Evolutionary conservation across 345 rosid species (phyloP).

Genomic region (Mallotus nudiflorus): DNA sequence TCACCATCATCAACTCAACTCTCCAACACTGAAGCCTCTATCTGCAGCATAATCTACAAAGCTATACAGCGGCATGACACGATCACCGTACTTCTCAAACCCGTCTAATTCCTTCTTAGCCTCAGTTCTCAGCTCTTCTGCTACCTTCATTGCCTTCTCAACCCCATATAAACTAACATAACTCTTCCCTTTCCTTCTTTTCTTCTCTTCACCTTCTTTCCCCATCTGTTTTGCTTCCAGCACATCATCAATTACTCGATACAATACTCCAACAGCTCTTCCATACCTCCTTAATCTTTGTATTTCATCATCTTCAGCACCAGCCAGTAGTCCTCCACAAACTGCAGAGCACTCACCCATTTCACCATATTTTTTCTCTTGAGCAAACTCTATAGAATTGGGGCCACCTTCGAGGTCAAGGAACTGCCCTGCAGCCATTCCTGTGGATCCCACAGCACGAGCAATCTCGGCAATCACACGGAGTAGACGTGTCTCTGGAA

Average conservation of each 20-base stretch:
- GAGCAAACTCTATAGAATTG: constrained; percentile 54
- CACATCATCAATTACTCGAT: constrained; percentile 78
- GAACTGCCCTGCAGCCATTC: constrained; percentile 98
- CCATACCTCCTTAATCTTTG: constrained; percentile 72
- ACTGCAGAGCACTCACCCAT: constrained; percentile 94
- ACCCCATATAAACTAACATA: constrained; percentile 55
- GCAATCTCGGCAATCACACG: constrained; percentile 87
- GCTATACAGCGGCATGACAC: constrained; percentile 67
- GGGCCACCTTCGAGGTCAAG: constrained; percentile 82
- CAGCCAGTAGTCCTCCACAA: constrained; percentile 87
- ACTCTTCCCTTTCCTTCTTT: constrained; percentile 48
- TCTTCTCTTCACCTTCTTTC: constrained; percentile 20
- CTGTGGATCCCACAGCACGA: constrained; percentile 85
- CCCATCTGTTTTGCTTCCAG: constrained; percentile 33
- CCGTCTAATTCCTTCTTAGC: constrained; percentile 67
- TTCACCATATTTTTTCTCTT: constrained; percentile 86
- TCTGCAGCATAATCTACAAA: constrained; percentile 83
- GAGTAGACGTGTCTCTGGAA: constrained; percentile 61
- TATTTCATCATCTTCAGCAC: constrained; percentile 77
- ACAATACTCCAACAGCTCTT: constrained; percentile 82
- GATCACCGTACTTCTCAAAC: constrained; percentile 62
- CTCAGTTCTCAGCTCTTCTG: constrained; percentile 58
- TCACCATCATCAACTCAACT: background rate
- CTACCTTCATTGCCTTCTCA: constrained; percentile 65
- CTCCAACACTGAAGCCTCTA: constrained; percentile 44